Conservation (phyloP, 2,329 filamentous ascomycete genomes). For the Ceratocystis papillata region DNA sequence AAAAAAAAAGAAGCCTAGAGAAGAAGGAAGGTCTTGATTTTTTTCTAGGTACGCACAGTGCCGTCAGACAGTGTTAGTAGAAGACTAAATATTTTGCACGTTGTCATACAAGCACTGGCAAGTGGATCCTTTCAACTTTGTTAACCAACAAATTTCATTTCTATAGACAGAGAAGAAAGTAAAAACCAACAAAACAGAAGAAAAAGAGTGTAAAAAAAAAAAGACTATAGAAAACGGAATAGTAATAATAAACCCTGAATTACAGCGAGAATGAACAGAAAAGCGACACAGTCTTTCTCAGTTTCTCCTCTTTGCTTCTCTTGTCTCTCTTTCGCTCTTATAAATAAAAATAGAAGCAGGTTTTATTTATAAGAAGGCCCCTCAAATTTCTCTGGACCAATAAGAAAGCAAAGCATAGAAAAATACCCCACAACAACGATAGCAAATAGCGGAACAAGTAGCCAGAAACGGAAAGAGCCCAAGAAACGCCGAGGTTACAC, state of each 20-base stretch:
- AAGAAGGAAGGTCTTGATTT: background rate
- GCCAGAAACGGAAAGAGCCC: background rate
- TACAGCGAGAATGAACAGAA: background rate
- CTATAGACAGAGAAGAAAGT: background rate
- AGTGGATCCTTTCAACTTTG: background rate
- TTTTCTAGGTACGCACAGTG: background rate
- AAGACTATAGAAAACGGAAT: background rate
- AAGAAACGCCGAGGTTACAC: background rate
- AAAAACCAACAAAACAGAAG: background rate
- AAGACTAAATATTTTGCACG: background rate
- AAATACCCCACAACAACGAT: background rate
- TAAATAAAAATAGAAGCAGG: background rate
- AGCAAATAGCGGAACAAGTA: background rate
- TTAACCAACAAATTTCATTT: background rate
- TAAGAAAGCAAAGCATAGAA: background rate
- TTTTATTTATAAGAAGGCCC: conserved; percentile 7
- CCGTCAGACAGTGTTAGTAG: background rate
- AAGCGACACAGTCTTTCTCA: too few relatives aligned
- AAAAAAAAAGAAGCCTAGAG: background rate
- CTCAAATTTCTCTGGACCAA: conserved; percentile 2
- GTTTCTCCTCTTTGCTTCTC: too few relatives aligned
- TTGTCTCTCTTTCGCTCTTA: background rate
- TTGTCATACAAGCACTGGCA: background rate
- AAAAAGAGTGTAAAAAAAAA: background rate
- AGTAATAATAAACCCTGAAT: background rate